Percentiles rank a stretch among this genome's conserved stretches.
Conservation (phyloP, 495 filamentous ascomycete species). For the Evernia prunastri region DNA sequence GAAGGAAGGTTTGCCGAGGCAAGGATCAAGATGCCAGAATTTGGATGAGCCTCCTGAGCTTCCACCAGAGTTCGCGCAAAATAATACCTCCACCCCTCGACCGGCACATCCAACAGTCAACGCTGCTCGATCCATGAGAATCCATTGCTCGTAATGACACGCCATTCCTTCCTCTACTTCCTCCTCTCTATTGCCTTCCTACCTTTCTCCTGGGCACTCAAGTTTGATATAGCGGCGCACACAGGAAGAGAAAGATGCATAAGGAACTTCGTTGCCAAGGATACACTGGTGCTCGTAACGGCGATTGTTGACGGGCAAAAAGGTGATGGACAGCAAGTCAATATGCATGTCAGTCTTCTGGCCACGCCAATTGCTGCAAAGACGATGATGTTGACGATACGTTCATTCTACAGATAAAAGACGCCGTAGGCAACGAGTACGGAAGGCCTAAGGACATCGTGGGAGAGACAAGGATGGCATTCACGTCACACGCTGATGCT, state of each 20-base stretch:
- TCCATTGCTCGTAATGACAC: not conserved
- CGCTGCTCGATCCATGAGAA: not conserved
- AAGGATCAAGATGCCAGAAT: slow-evolving; percentile 12
- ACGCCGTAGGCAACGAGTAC: slow-evolving; percentile 93
- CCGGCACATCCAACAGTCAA: not conserved
- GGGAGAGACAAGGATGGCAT: slow-evolving; percentile 87
- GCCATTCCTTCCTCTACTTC: not conserved
- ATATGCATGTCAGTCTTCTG: slow-evolving; percentile 76
- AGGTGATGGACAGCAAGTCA: slow-evolving; percentile 88
- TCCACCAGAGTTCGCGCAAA: not conserved
- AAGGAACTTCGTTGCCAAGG: slow-evolving; percentile 88
- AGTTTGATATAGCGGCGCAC: slow-evolving; percentile 83
- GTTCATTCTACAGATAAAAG: slow-evolving; percentile 62
- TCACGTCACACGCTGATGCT: slow-evolving; percentile 89
- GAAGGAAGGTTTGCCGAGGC: slow-evolving; percentile 7
- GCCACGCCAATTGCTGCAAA: not conserved
- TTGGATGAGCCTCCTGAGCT: not conserved
- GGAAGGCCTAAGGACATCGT: slow-evolving; percentile 82
- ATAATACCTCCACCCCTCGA: not conserved
- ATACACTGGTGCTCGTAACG: slow-evolving; percentile 97
- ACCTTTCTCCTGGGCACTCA: slow-evolving; percentile 66
- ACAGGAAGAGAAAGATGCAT: slow-evolving; percentile 75
- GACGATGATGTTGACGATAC: not conserved
- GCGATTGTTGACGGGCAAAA: slow-evolving; percentile 75
- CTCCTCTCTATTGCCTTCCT: slow-evolving; percentile 32